Evolutionary conservation across 2,329 filamentous ascomycete genomes (phyloP).

Genomic region (Pseudogymnoascus sp.): DNA sequence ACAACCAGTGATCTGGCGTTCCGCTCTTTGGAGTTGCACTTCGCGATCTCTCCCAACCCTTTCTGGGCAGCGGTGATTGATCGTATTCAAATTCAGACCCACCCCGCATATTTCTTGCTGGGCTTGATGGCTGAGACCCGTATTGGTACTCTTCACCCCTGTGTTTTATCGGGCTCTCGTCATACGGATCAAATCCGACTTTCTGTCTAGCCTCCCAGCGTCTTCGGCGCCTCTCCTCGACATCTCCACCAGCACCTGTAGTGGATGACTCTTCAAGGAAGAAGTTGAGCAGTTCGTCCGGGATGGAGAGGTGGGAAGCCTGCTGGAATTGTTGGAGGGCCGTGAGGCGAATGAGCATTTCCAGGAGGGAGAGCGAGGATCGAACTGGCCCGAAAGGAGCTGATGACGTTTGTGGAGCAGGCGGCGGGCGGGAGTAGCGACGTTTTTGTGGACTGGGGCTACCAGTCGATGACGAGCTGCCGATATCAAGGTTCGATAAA

Average conservation of each 20-base stretch:
- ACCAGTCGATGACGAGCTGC: constrained; percentile 18
- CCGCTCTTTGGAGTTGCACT: neutral
- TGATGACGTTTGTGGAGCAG: constrained; percentile 18
- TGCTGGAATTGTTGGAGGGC: constrained; percentile 70
- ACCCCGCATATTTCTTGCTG: neutral
- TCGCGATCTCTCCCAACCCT: neutral
- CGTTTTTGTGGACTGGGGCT: constrained; percentile 11
- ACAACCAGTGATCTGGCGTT: constrained; percentile 2
- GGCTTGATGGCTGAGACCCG: neutral
- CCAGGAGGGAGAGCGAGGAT: constrained; percentile 63
- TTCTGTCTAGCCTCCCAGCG: constrained; percentile 52
- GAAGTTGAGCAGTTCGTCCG: constrained; percentile 67
- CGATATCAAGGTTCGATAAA: constrained; percentile 22
- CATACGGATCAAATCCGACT: constrained; percentile 66
- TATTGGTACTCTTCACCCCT: constrained; percentile 55
- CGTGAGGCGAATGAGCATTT: constrained; percentile 64
- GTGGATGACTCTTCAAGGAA: constrained; percentile 63
- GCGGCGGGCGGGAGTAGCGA: neutral
- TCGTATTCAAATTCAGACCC: neutral
- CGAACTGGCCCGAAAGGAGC: constrained; percentile 46
- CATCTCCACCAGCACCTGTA: constrained; percentile 57
- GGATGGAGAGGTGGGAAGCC: constrained; percentile 62
- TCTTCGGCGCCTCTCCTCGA: constrained; percentile 51
- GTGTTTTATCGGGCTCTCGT: constrained; percentile 60
- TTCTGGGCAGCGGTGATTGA: neutral